Percentiles rank a stretch among this genome's conserved stretches.
These are phyloP conservation scores for Craterostigma plantagineum DNA, from an alignment of 257 asterid genomes.

Conservation along the genomic window DNA sequence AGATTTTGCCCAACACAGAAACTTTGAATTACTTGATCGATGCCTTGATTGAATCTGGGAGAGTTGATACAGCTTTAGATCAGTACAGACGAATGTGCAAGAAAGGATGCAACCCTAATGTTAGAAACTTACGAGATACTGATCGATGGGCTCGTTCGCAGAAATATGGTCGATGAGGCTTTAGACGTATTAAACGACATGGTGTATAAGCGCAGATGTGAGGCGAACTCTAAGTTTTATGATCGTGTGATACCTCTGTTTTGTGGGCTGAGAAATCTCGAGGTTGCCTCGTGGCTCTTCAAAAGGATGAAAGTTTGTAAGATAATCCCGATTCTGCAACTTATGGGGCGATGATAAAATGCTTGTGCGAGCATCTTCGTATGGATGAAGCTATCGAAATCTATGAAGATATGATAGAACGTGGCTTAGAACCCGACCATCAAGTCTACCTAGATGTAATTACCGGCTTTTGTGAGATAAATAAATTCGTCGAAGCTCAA, in stretches of 20 bases:
- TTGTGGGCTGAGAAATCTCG: conserved; percentile 29
- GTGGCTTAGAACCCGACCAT: conserved; percentile 25
- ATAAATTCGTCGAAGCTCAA: conserved; percentile 31
- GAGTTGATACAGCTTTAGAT: conserved; percentile 44
- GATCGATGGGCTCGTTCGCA: conserved; percentile 39
- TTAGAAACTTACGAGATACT: conserved; percentile 52
- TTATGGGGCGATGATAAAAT: conserved; percentile 31
- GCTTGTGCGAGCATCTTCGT: conserved; percentile 37
- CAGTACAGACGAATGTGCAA: conserved; percentile 50
- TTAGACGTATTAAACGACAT: conserved; percentile 31
- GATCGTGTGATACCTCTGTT: conserved; percentile 28
- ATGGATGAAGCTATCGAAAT: conserved; percentile 51
- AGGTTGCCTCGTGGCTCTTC: conserved; percentile 29
- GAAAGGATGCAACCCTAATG: conserved; percentile 66
- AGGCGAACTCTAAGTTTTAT: conserved; percentile 34
- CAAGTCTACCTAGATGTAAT: conserved; percentile 23
- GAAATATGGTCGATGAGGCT: conserved; percentile 33
- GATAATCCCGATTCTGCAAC: conserved; percentile 22
- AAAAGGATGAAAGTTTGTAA: conserved; percentile 38
- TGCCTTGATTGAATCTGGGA: conserved; percentile 48
- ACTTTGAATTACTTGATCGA: conserved; percentile 54
- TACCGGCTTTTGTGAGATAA: conserved; percentile 28
- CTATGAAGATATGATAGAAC: conserved; percentile 34
- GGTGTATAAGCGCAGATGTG: conserved; percentile 27
- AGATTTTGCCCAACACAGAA: conserved; percentile 40